Percentiles rank a stretch among this genome's conserved stretches.
Conservation (phyloP, 495 filamentous ascomycete genomes). For the Hapsidospora chrysogenum region DNA sequence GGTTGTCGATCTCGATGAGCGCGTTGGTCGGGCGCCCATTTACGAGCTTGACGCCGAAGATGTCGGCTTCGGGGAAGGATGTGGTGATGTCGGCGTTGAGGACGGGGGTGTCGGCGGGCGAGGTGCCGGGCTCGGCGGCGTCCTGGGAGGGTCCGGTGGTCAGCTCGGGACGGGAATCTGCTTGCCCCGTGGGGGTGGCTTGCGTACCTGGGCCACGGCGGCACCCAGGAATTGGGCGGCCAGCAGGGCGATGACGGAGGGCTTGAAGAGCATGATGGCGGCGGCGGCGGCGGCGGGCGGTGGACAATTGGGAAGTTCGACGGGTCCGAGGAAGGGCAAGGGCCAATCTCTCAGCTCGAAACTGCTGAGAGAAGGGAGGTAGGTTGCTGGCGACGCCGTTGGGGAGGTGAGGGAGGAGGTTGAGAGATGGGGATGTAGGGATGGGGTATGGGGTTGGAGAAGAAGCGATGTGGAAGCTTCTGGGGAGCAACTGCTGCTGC, state of each 20-base stretch:
- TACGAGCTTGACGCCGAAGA: conserved; percentile 90
- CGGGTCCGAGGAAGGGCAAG: too few relatives aligned
- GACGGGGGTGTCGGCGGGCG: not conserved
- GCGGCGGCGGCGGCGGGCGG: not conserved
- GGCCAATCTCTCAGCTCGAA: too few relatives aligned
- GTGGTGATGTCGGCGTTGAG: conserved; percentile 61
- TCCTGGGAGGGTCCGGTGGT: not conserved
- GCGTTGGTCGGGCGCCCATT: conserved; percentile 81
- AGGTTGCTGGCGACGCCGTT: too few relatives aligned
- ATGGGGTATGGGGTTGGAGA: too few relatives aligned
- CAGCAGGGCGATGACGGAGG: conserved; percentile 3
- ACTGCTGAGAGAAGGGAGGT: too few relatives aligned
- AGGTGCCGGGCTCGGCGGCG: not conserved
- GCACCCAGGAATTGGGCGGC: conserved; percentile 1
- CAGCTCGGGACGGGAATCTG: not conserved
- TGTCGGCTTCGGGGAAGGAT: conserved; percentile 72
- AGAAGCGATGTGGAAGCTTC: too few relatives aligned
- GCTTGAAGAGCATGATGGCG: conserved; percentile 1
- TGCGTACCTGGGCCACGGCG: not conserved
- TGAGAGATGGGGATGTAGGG: too few relatives aligned
- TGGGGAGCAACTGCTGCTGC: too few relatives aligned
- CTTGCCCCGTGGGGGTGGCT: not conserved
- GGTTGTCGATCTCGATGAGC: conserved; percentile 66
- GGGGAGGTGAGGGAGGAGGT: too few relatives aligned
- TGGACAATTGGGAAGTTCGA: too few relatives aligned